Base-by-base conservation (phyloP, 257 asterid genomes). In the Gentiana macrophylla region DNA sequence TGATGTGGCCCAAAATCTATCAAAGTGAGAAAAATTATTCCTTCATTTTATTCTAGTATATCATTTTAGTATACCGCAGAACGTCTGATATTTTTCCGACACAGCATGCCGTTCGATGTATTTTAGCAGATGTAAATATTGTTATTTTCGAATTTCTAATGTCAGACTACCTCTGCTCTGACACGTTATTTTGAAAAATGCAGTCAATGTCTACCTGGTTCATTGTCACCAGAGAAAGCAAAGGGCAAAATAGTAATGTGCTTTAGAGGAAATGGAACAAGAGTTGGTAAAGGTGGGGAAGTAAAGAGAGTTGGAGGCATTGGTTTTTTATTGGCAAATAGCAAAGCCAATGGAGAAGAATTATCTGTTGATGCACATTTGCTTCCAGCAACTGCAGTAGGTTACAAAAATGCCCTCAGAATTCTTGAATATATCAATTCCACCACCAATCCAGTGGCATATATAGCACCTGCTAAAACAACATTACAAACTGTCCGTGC, bases 251-350 rank as follows among this genome's bases (percentile, higher is more conserved):
- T 91, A 53, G 72, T 91, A 47, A 9, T 91, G 63, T 91, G 98
- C 52, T 49, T 83, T 52, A 73, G 95, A 72, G 95, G 95, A 47
- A 73, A 69, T 10, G 98, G 96, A 11, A 72, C 86, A 5, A 82
- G 96, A 56, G 76, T 81, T 6, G 89, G 86, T 6, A 91, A 83
- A 50, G 98, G 94, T 15, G 56, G 60, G 66, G 98, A 91, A 70
- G 98, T 87, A 33, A 79, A 80, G 73, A 83, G 95, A 59, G 95
- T 89, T 1, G 96, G 95, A 67, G 98, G 95, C 3, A 60, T 74
- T 32, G 98, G 96, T 4, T 76, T 56, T 72, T 74, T 91, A 35
- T 66, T 87, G 45, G 96, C 83, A 41, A 84, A 87, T 51, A 70
- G 72, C 52, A 60, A 75, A 73, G 72, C 74, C 36, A 70, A 76